phyloP scores from a whole-genome alignment of 2,329 filamentous ascomycete genomes.

The Diaporthe eres region DNA sequence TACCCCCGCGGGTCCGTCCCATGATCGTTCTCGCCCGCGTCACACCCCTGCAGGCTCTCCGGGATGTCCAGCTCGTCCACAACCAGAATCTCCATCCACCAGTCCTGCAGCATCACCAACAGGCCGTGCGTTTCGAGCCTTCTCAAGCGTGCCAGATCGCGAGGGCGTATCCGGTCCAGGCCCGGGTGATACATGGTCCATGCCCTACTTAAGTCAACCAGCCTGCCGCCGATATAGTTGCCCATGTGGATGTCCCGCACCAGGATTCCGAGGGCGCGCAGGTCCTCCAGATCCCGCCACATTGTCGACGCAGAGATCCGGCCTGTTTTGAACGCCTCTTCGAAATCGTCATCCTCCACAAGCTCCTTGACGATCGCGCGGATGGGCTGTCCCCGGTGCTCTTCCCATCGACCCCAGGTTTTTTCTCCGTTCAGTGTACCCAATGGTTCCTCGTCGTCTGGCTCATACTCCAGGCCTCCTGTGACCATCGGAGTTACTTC shows the following conservation, averaged over 20 bases:
- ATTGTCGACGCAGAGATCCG: not conserved
- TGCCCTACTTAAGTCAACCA: slow-evolving; percentile 40
- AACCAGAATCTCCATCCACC: not conserved
- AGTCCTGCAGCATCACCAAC: not conserved
- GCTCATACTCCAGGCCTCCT: not conserved
- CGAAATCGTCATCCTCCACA: not conserved
- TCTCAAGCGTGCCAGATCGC: not conserved
- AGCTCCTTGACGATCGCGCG: slow-evolving; percentile 41
- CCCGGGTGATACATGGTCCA: slow-evolving; percentile 37
- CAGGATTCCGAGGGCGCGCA: slow-evolving; percentile 40
- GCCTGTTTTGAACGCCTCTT: not conserved
- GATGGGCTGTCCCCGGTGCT: slow-evolving; percentile 35
- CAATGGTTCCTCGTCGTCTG: not conserved
- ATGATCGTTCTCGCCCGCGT: not conserved
- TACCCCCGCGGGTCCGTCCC: not conserved
- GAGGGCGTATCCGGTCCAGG: not conserved
- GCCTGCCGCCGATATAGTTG: slow-evolving; percentile 15
- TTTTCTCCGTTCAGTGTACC: slow-evolving; percentile 5
- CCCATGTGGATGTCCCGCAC: slow-evolving; percentile 25
- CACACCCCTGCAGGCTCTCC: not conserved
- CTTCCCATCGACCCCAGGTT: slow-evolving; percentile 23
- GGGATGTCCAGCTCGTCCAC: not conserved
- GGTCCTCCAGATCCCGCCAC: slow-evolving; percentile 36
- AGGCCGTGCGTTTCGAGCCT: not conserved
- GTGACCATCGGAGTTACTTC: not conserved